These are phyloP conservation scores for Phytophthora multivora DNA, from an alignment of 352 stramenopile species.

Conservation along the genomic window DNA sequence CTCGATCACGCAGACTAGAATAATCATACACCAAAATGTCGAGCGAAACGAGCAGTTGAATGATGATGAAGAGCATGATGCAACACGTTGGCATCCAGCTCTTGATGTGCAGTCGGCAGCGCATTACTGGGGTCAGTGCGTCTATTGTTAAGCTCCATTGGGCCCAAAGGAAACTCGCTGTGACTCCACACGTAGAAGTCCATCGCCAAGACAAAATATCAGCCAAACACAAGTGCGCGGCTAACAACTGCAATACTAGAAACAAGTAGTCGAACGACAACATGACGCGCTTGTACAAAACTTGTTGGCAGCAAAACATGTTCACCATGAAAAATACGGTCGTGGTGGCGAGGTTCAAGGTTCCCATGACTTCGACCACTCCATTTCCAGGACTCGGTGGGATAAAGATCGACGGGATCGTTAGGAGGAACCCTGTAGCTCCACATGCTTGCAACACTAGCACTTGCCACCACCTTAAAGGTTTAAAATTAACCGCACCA, in stretches of 20 bases:
- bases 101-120: slow-evolving; percentile 16
- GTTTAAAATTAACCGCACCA: slow-evolving; percentile 5
- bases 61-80: slow-evolving; percentile 31
- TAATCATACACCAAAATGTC: slow-evolving; percentile 24
- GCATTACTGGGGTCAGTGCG: slow-evolving; percentile 25
- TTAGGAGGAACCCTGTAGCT: slow-evolving; percentile 20
- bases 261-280: slow-evolving; percentile 36
- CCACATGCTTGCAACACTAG: slow-evolving; percentile 14
- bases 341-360: slow-evolving; percentile 3
- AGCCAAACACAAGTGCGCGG: slow-evolving; percentile 26
- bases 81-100: slow-evolving; percentile 31
- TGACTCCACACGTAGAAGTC: slow-evolving; percentile 24
- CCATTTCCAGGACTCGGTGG: neutral
- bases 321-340: slow-evolving; percentile 12
- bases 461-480: slow-evolving; percentile 19
- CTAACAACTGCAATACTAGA: slow-evolving; percentile 26
- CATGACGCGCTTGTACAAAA: slow-evolving; percentile 18
- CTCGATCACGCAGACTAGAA: slow-evolving; percentile 22
- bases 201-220: slow-evolving; percentile 31
- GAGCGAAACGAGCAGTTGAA: slow-evolving; percentile 19
- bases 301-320: slow-evolving; percentile 14
- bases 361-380: slow-evolving; percentile 11
- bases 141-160: slow-evolving; percentile 22
- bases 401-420: slow-evolving; percentile 27
- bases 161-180: slow-evolving; percentile 18